Base-by-base conservation (phyloP, 352 stramenopile genomes). In the Phytophthora cryptogea region DNA sequence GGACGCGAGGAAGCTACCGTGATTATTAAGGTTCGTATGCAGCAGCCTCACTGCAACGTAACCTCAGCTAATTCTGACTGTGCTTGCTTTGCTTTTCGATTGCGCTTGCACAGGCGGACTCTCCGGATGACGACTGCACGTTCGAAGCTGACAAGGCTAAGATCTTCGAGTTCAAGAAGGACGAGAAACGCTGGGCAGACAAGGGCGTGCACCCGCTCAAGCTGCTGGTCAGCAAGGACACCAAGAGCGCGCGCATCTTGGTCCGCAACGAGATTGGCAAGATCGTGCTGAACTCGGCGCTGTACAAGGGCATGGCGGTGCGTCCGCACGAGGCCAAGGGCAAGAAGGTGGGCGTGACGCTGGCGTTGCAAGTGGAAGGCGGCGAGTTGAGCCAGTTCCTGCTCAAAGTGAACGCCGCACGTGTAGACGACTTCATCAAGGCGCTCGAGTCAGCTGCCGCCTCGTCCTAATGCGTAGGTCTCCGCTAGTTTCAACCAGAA, bases 101-200 rank as follows among this genome's bases (percentile, higher is more conserved):
- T 23, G 20, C 20, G 20, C 20, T 23, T 51, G 9, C 31, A 14
- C 50, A 92, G 82, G 75, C 76, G 20, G 78, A 88, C 47, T 84
- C 80, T 30, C 52, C 69, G 2, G 85, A 95, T 26, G 86, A 95
- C 17, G 76, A 90, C 14, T 80, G 68, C 49, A 68, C 85, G 17
- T 95, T 93, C 52, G 83, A 93, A 39, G 72, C 65, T 5, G 82
- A 91, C 9, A 90, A 91, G 68, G 77, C 74, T 49, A 94, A 90
- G 67, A 53, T 94, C 23, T 83, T 89, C 53, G 84, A 93, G 65
- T 93, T 93, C 59, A 94, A 91, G 61, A 92, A 89, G 49, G 80
- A 90, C 61, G 86, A 94, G 58, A 95, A 92, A 68, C 83, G 82
- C 28, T 95, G 86, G 86, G 86, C 85, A 8, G 85, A 95, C 77